Evolutionary conservation across 768 basidiomycete species (phyloP), one percentile per base, ranked within the genome.

Genomic region (Mycena capillaripes): DNA sequence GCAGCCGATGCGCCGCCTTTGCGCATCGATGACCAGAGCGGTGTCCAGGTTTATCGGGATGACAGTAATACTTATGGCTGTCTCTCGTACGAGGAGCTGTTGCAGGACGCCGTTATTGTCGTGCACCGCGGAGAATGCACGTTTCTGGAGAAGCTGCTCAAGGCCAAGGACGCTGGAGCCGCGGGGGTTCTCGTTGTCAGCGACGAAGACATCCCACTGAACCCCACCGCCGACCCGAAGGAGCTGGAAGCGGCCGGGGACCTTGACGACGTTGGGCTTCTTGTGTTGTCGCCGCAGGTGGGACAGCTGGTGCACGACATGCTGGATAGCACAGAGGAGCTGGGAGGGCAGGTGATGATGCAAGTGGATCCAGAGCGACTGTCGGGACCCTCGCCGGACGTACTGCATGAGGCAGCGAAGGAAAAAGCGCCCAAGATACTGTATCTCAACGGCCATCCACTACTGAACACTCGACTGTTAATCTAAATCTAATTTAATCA

Each of bases 101-200:
- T 91, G 73, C 80, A 83, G 14, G 85, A 87, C 57, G 88, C 86
- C 50, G 85, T 89, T 6, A 79, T 96, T 27, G 78, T 98, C 19
- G 85, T 93, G 19, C 85, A 85, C 52, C 89, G 97, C 32, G 97
- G 97, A 7, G 89, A 86, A 6, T 99, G 97, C 81, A 93, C 96
- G 11, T 98, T 99, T 82, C 81, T 95, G 17, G 89, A 95, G 74
- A 99, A 99, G 82, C 85, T 97, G 19, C 59, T 90, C 16, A 73
- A 86, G 53, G 97, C 96, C 6, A 87, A 87, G 21, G 82, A 85
- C 11, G 93, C 92, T 1, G 92, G 90, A 1, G 95, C 96, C 6
- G 87, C 88, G 0, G 97, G 95, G 1, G 89, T 97, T 11, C 81
- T 99, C 17, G 91, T 97, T 50, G 82, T 94, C 77, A 92, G 89